Percentiles rank a stretch among this genome's conserved stretches.
Evolutionary conservation across 306 rosid species (phyloP).

Genomic region (Aeschynomene evenia): DNA sequence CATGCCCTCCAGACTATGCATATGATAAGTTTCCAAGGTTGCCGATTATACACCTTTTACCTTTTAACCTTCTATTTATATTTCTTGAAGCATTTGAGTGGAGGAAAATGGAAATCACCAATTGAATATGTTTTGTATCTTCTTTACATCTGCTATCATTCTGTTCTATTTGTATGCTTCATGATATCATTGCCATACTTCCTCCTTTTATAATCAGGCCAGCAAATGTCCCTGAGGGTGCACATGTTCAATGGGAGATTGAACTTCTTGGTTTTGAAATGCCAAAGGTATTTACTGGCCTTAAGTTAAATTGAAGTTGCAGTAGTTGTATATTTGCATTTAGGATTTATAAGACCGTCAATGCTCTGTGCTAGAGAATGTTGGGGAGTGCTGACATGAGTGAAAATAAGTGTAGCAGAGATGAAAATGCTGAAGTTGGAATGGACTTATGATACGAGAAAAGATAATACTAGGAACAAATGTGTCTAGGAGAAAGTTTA

Average conservation of each 20-base stretch:
- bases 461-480: not conserved
- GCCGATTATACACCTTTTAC: constrained; percentile 21
- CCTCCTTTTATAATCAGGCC: constrained; percentile 52
- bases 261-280: constrained; percentile 93
- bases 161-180: constrained; percentile 17
- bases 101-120: not conserved
- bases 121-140: constrained; percentile 9
- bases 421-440: constrained; percentile 6
- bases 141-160: constrained; percentile 6
- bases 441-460: not conserved
- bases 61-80: not conserved
- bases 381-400: not conserved
- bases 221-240: constrained; percentile 82
- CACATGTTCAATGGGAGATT: constrained; percentile 90
- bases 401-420: constrained; percentile 1
- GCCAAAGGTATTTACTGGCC: constrained; percentile 62
- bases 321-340: not conserved
- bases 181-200: constrained; percentile 25
- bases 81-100: constrained; percentile 18
- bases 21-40: constrained; percentile 91
- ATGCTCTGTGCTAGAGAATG: not conserved
- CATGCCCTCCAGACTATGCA: constrained; percentile 96
- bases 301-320: constrained; percentile 21
- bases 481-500: not conserved
- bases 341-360: not conserved